Evolutionary conservation across 352 stramenopile species (phyloP), one percentile per base, ranked within the genome.

Genomic region (Hyphochytrium catenoides): DNA sequence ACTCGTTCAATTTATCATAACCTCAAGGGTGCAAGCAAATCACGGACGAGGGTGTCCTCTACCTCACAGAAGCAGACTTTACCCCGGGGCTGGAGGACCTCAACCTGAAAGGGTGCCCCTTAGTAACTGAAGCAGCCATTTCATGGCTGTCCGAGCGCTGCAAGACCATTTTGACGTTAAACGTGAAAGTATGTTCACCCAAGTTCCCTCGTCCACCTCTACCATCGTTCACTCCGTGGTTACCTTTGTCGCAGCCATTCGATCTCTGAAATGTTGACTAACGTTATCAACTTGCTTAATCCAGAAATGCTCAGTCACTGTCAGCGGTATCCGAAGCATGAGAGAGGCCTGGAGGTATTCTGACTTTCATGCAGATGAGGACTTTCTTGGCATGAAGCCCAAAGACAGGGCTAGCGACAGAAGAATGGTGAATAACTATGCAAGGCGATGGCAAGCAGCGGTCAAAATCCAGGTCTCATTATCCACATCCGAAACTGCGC

Each of bases 111-210:
- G 55, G 64, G 6, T 49, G 83, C 2, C 26, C 26, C 3, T 45
- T 61, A 4, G 51, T 94, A 33, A 73, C 58, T 8, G 62, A 78
- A 34, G 78, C 64, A 1, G 57, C 59, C 0, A 28, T 91, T 5
- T 67, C 69, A 8, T 93, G 75, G 74, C 62, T 93, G 17, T 64
- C 71, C 22, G 62, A 78, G 43, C 58, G 60, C n/a, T 74, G 74
- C 26, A 34, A 46, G 2, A 59, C 54, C 14, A 34, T 83, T 5
- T 36, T 74, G 36, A 25, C 63, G 4, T 41, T 83, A 8, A 63
- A 83, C 26, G 32, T 81, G 25, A 71, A 63, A 2, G 59, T 40
- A 20, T 15, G 29, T 17, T 41, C 8, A 54, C 3, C 70, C 60
- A 28, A 24, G 24, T 1, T 52, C 77, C 11, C 42, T 42, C 4